Conservation (phyloP, 805 yeast genomes). For the Saccharomycopsis capsularis region DNA sequence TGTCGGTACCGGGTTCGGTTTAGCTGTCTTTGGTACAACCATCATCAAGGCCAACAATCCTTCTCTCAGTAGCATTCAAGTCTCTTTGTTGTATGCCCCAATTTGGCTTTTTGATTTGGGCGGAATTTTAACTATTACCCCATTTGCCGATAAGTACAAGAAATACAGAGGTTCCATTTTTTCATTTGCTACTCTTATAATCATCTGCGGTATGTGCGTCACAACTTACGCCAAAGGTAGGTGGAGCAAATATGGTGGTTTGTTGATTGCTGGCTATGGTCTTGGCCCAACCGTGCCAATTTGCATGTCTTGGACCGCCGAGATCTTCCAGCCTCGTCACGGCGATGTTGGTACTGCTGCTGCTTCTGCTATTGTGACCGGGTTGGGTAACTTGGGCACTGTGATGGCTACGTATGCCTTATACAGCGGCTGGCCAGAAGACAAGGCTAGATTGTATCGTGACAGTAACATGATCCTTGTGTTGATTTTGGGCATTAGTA, state of each 20-base stretch:
- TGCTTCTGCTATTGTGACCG: conserved; percentile 75
- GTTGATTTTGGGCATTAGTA: conserved; percentile 66
- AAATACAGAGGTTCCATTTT: conserved; percentile 56
- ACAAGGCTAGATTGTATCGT: conserved; percentile 49
- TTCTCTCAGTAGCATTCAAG: conserved; percentile 51
- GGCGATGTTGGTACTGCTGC: conserved; percentile 86
- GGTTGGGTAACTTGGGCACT: conserved; percentile 81
- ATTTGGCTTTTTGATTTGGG: conserved; percentile 83
- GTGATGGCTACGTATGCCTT: conserved; percentile 82
- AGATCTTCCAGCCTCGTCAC: conserved; percentile 59
- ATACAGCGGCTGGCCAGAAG: conserved; percentile 84
- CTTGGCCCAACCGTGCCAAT: conserved; percentile 89
- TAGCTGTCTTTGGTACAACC: conserved; percentile 79
- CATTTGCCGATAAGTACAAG: conserved; percentile 67
- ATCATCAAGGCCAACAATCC: conserved; percentile 63
- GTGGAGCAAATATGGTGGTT: conserved; percentile 77
- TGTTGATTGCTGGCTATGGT: conserved; percentile 78
- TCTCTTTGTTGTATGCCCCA: conserved; percentile 77
- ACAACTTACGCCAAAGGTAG: conserved; percentile 66
- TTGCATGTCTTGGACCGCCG: conserved; percentile 77
- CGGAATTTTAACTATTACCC: conserved; percentile 68
- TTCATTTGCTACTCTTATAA: conserved; percentile 52
- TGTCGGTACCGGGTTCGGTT: conserved; percentile 84
- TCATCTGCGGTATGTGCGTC: conserved; percentile 68
- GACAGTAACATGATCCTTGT: conserved; percentile 82